Evolutionary conservation across 2,329 filamentous ascomycete genomes (phyloP).

Genomic region (Coleophoma crateriformis): DNA sequence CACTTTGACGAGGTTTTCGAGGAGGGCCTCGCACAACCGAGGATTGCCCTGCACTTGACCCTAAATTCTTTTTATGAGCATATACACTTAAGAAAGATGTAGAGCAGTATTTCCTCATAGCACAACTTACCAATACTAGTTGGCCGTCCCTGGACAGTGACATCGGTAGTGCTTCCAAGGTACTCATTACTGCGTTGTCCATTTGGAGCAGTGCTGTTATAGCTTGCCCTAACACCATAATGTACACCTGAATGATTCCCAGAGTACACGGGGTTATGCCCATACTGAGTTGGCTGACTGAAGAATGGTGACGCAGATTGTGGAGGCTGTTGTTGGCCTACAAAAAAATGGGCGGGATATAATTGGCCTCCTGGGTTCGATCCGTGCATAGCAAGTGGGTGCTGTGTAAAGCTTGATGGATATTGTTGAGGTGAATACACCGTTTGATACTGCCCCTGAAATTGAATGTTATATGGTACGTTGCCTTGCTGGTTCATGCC

Average conservation of each 20-base stretch:
- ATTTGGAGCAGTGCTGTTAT: conserved; percentile 8
- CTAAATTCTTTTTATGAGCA: conserved; percentile 13
- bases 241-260: conserved; percentile 6
- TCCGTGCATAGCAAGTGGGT: conserved; percentile 10
- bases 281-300: conserved; percentile 18
- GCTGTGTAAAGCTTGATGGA: conserved; percentile 1
- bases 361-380: conserved; percentile 13
- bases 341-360: conserved; percentile 18
- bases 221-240: conserved; percentile 12
- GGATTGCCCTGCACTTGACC: conserved; percentile 27
- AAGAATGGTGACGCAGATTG: conserved; percentile 16
- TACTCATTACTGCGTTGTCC: conserved; percentile 12
- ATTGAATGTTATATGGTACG: conserved; percentile 18
- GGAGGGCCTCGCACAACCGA: conserved; percentile 47
- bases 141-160: conserved; percentile 6
- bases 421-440: conserved; percentile 15
- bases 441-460: conserved; percentile 18
- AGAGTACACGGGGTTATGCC: conserved; percentile 16
- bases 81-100: background rate
- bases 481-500: conserved; percentile 9
- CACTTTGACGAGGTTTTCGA: conserved; percentile 54
- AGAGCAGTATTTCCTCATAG: too few relatives aligned
- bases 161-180: conserved; percentile 3
- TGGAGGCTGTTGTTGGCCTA: conserved; percentile 12
- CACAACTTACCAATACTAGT: conserved; percentile 22